Percentiles rank a stretch among this genome's conserved stretches.
Evolutionary conservation across 345 rosid genomes (phyloP).

Genomic region (Eucalyptus tenuipes): DNA sequence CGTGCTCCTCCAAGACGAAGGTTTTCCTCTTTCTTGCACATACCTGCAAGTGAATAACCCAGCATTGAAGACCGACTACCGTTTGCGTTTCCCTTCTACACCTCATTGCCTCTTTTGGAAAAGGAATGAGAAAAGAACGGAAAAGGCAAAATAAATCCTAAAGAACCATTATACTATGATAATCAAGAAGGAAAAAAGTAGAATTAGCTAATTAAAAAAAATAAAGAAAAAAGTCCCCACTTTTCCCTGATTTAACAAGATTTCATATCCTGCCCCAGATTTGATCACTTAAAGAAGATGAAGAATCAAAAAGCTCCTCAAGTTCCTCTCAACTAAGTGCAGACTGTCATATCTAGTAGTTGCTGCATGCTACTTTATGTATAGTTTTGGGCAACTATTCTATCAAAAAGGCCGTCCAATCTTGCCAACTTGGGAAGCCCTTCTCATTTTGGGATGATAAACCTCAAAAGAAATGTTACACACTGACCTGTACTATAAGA

Average conservation of each 20-base stretch:
- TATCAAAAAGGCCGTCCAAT: not conserved
- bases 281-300: not conserved
- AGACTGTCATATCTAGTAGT: not conserved
- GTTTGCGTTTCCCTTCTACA: not conserved
- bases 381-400: not conserved
- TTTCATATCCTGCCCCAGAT: not conserved
- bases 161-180: not conserved
- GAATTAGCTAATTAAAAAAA: not conserved
- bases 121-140: not conserved
- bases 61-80: not conserved
- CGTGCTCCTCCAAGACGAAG: slow-evolving; percentile 72
- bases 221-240: not conserved
- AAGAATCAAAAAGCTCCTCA: not conserved
- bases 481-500: slow-evolving; percentile 66
- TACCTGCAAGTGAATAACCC: slow-evolving; percentile 30
- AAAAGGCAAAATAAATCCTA: not conserved
- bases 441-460: not conserved
- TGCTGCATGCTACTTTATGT: not conserved
- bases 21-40: slow-evolving; percentile 97
- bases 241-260: not conserved
- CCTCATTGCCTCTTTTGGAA: not conserved
- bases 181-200: not conserved
- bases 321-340: not conserved
- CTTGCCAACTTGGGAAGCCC: not conserved
- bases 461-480: not conserved